phyloP scores from a whole-genome alignment of 2,329 filamentous ascomycete genomes.

The Sporothrix dimorphospora region DNA sequence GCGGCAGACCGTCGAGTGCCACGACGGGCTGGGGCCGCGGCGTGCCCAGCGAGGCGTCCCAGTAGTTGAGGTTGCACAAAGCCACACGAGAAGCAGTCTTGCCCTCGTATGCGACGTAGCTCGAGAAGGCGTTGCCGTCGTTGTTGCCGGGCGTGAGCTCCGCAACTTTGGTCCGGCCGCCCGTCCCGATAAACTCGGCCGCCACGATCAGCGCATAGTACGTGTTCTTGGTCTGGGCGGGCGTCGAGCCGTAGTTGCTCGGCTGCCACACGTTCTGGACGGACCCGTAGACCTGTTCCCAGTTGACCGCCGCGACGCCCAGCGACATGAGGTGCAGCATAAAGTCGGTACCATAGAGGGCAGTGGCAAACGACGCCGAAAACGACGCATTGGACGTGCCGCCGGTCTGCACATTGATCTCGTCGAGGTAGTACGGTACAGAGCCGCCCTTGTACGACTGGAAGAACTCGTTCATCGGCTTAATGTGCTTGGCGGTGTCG shows the following conservation, averaged over 20 bases:
- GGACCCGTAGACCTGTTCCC: slow-evolving; percentile 22
- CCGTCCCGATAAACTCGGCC: slow-evolving; percentile 17
- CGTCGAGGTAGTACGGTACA: background rate
- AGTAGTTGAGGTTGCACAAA: slow-evolving; percentile 17
- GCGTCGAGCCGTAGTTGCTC: background rate
- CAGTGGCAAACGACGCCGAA: background rate
- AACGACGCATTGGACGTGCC: background rate
- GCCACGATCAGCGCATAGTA: slow-evolving; percentile 11
- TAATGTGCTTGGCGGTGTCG: slow-evolving; percentile 14
- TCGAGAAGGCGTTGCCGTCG: slow-evolving; percentile 13
- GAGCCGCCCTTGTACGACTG: background rate
- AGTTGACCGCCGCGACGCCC: slow-evolving; percentile 18
- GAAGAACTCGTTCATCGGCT: slow-evolving; percentile 3
- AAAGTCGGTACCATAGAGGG: slow-evolving; percentile 20
- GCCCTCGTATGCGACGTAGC: slow-evolving; percentile 14
- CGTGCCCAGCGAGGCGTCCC: slow-evolving; percentile 14
- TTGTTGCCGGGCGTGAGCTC: slow-evolving; percentile 10
- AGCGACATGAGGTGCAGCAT: slow-evolving; percentile 19
- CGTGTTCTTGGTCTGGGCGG: slow-evolving; percentile 22
- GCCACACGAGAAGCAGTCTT: background rate
- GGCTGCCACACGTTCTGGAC: slow-evolving; percentile 21
- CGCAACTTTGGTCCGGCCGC: slow-evolving; percentile 18
- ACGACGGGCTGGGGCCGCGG: background rate
- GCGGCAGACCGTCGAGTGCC: background rate
- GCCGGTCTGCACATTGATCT: slow-evolving; percentile 16